Percentiles rank a stretch among this genome's conserved stretches.
Evolutionary conservation across 768 basidiomycete species (phyloP).

Genomic region (Lyophyllum shimeji): DNA sequence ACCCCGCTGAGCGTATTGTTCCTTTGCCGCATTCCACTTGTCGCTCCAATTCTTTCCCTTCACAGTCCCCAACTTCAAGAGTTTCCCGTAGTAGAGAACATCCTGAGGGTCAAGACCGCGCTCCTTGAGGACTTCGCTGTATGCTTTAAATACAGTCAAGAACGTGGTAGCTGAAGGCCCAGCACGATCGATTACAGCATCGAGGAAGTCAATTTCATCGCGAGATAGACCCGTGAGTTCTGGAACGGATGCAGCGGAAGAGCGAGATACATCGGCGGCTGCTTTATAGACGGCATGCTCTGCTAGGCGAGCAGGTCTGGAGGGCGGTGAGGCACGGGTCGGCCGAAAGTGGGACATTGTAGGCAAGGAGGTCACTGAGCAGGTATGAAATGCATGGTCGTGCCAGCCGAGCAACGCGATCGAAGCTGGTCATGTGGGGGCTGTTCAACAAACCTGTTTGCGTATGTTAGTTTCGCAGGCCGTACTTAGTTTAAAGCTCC

Average conservation of each 20-base stretch:
- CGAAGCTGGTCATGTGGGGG: background rate
- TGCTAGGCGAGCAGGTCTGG: slow-evolving; percentile 26
- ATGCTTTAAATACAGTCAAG: slow-evolving; percentile 80
- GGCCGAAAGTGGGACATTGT: slow-evolving; percentile 48
- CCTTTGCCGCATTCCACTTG: slow-evolving; percentile 77
- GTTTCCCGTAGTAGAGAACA: slow-evolving; percentile 77
- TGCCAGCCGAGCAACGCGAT: slow-evolving; percentile 4
- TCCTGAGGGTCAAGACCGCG: slow-evolving; percentile 78
- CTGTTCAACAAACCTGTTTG: slow-evolving; percentile 15
- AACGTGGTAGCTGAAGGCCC: slow-evolving; percentile 72
- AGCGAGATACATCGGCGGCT: slow-evolving; percentile 37
- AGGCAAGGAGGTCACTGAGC: background rate
- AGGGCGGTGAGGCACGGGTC: slow-evolving; percentile 46
- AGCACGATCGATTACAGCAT: slow-evolving; percentile 71
- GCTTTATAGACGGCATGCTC: slow-evolving; percentile 14
- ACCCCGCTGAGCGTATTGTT: slow-evolving; percentile 43
- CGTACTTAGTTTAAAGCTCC: no score
- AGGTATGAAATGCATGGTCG: background rate
- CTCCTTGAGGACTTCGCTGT: slow-evolving; percentile 75
- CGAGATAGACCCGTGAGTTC: slow-evolving; percentile 53
- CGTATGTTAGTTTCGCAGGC: slow-evolving; percentile 3
- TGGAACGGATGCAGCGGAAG: slow-evolving; percentile 39
- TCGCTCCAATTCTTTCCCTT: slow-evolving; percentile 79
- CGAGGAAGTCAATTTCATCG: slow-evolving; percentile 68
- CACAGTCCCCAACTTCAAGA: slow-evolving; percentile 80